Evolutionary conservation across 495 filamentous ascomycete genomes (phyloP).

Genomic region (Trichoderma reesei): DNA sequence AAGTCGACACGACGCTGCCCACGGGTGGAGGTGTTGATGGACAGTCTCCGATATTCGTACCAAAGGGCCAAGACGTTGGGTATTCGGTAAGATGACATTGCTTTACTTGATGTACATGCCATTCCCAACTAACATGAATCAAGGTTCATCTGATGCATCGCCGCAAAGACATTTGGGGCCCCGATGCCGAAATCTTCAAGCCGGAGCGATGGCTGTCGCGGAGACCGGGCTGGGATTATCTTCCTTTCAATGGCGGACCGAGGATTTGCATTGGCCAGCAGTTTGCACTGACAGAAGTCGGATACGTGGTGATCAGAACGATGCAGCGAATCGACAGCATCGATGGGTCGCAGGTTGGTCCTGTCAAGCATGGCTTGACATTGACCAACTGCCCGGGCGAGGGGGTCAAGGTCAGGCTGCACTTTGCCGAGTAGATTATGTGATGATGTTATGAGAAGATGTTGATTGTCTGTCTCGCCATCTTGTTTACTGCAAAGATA

Average conservation of each 20-base stretch:
- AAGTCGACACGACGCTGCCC: slow-evolving; percentile 38
- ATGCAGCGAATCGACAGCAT: slow-evolving; percentile 14
- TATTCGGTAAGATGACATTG: background rate
- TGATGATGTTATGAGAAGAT: background rate
- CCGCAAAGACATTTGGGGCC: slow-evolving; percentile 32
- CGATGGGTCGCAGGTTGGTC: background rate
- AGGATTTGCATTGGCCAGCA: slow-evolving; percentile 54
- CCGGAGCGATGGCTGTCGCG: slow-evolving; percentile 32
- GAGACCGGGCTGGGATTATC: slow-evolving; percentile 27
- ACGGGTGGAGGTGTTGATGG: slow-evolving; percentile 31
- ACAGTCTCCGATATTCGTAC: slow-evolving; percentile 28
- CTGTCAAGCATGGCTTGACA: background rate
- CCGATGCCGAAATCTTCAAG: slow-evolving; percentile 33
- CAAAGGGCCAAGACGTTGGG: background rate
- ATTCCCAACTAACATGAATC: background rate
- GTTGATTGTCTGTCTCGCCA: background rate
- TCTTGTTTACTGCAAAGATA: background rate
- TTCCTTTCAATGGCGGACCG: slow-evolving; percentile 53
- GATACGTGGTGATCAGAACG: slow-evolving; percentile 37
- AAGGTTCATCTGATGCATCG: slow-evolving; percentile 43
- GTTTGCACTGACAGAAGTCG: slow-evolving; percentile 48
- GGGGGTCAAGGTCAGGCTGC: background rate
- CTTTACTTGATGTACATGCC: background rate
- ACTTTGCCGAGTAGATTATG: background rate
- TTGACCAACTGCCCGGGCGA: background rate